Evolutionary conservation across 2,329 filamentous ascomycete genomes (phyloP).

Genomic region (Rhynchosporium graminicola): DNA sequence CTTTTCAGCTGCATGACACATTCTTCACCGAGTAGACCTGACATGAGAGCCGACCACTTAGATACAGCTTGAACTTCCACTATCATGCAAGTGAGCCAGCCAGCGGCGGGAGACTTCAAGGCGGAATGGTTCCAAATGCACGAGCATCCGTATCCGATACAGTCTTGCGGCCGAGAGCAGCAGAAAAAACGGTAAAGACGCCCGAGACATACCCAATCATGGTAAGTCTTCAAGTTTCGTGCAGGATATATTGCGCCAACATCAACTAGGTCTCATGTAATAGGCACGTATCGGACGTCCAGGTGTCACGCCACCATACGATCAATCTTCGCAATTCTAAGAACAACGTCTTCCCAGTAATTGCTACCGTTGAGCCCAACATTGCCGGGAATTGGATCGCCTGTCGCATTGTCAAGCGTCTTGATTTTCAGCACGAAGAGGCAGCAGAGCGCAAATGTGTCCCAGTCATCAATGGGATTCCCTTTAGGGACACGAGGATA

Average conservation of each 20-base stretch:
- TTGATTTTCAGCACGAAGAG: neutral
- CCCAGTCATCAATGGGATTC: neutral
- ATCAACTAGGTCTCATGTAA: neutral
- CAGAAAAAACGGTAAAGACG: neutral
- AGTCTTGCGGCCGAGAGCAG: neutral
- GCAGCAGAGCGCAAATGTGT: neutral
- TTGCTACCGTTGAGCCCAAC: neutral
- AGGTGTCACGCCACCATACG: neutral
- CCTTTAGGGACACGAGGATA: neutral
- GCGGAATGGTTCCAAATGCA: neutral
- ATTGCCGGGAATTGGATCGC: neutral
- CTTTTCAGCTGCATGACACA: neutral
- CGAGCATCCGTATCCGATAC: neutral
- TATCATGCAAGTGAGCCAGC: neutral
- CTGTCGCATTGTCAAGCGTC: neutral
- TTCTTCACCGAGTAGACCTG: neutral
- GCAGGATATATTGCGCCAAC: neutral
- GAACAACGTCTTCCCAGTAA: neutral
- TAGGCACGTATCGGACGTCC: neutral
- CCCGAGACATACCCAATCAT: neutral
- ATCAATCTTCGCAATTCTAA: neutral
- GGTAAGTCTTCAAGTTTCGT: neutral
- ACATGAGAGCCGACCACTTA: neutral
- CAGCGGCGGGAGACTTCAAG: neutral
- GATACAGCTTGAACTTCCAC: neutral